Base-by-base conservation (phyloP, 1,139 yeast species). In the Blastobotrys petasosporus region DNA sequence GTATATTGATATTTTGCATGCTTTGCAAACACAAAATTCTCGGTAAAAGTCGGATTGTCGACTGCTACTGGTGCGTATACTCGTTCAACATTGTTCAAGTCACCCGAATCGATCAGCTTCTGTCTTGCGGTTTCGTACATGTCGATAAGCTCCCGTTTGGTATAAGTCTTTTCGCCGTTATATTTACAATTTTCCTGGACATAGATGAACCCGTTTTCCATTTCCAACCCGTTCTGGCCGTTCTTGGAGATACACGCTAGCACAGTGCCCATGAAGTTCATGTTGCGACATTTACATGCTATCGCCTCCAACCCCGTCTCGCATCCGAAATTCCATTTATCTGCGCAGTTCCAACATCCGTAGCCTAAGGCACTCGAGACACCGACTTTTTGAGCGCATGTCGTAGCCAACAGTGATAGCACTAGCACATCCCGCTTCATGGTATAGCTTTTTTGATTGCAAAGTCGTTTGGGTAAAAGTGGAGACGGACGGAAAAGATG, bases 321-420 rank as follows among this genome's bases (percentile, higher is more conserved):
- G 38, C 59, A 57, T 6, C 57, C 55, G 33, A 52, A 54, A 32
- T 54, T 42, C 53, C 53, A 56, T 30, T 36, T 44, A 13, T 35
- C 38, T n/a, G 60, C 60, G 32, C 58, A 54, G 41, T 52, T 56
- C 57, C 58, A 57, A 43, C 60, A 57, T 4, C 56, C 57, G 33
- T 48, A 44, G 2, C 60, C 60, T 12, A 57, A 39, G 1, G 48
- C 50, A 31, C 59, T 55, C 31, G 54, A 51, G 20, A 56, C 45
- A 2, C 60, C 60, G 25, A 53, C 54, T 30, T 54, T 51, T 31
- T 53, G 56, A 31, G 40, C 46, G 37, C 35, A 23, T 15, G 30
- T 11, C n/a, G 5, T 12, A 6, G 16, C 17, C n/a, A 23, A 15
- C 29, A 39, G 29, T 10, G 31, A 12, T 4, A 32, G 30, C 8